A percentile compares a stretch with the other conserved stretches of the same genome.
These are phyloP conservation scores for Penicillium carneum DNA, from an alignment of 2,329 filamentous ascomycete species.

Conservation along the genomic window DNA sequence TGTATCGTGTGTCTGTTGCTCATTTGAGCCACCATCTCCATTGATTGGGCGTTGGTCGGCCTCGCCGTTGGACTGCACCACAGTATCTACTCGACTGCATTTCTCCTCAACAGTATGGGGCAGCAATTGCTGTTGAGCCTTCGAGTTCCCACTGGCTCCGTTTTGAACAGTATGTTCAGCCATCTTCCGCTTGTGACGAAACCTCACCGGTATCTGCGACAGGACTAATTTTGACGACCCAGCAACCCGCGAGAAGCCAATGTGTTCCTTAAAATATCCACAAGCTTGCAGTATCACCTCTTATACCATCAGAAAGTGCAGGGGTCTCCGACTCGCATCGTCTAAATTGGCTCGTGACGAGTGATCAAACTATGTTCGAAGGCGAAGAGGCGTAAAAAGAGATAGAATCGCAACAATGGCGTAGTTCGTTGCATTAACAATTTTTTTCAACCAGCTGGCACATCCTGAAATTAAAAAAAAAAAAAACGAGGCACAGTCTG, in stretches of 20 bases:
- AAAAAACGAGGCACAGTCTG: background rate
- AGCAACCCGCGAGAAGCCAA: background rate
- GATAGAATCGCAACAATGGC: background rate
- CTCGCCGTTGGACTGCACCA: constrained; percentile 12
- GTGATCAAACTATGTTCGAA: background rate
- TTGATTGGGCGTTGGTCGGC: background rate
- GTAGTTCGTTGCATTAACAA: background rate
- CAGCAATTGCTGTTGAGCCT: background rate
- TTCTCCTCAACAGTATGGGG: background rate
- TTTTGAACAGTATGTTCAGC: constrained; percentile 7
- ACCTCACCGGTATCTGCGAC: constrained; percentile 8
- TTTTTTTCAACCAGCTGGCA: background rate
- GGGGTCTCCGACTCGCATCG: background rate
- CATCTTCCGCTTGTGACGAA: constrained; percentile 16
- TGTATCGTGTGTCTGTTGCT: background rate
- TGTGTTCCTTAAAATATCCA: background rate
- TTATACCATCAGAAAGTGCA: constrained; percentile 7
- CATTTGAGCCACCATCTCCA: background rate
- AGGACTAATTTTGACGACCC: constrained; percentile 17
- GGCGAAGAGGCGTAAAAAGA: background rate
- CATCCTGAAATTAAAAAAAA: background rate
- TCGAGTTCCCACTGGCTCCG: background rate
- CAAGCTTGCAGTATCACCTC: background rate
- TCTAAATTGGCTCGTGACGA: background rate
- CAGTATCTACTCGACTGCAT: background rate